phyloP scores from a whole-genome alignment of 2,329 filamentous ascomycete genomes.

The Corynespora cassiicola region DNA sequence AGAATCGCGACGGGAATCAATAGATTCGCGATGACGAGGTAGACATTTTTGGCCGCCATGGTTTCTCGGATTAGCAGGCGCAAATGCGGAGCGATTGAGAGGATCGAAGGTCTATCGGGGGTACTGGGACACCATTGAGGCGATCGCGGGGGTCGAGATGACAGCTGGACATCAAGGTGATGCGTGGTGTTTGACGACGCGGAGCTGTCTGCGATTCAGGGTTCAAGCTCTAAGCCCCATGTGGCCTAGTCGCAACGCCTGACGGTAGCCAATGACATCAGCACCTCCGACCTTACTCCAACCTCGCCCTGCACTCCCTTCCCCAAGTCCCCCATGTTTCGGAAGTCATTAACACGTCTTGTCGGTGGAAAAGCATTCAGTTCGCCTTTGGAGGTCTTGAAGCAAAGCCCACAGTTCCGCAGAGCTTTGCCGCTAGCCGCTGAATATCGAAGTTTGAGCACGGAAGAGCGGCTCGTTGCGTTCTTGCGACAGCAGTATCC shows the following conservation, averaged over 20 bases:
- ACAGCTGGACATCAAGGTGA: too few relatives aligned
- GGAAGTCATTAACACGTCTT: constrained; percentile 17
- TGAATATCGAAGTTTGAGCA: background rate
- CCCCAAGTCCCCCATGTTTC: constrained; percentile 17
- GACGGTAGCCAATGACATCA: constrained; percentile 45
- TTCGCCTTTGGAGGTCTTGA: too few relatives aligned
- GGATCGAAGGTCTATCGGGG: constrained; percentile 1
- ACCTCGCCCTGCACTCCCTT: constrained; percentile 1
- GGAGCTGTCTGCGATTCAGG: constrained; percentile 24
- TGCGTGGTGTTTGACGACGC: constrained; percentile 1
- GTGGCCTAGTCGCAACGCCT: constrained; percentile 17
- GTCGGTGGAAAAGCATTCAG: too few relatives aligned
- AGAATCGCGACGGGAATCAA: constrained; percentile 73
- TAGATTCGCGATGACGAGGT: constrained; percentile 73
- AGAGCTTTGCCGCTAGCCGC: too few relatives aligned
- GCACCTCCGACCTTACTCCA: constrained; percentile 15
- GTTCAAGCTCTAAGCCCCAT: constrained; percentile 32
- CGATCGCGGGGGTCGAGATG: constrained; percentile 13
- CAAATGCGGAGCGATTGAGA: background rate
- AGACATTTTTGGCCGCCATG: constrained; percentile 34
- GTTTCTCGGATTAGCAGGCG: background rate
- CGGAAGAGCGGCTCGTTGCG: constrained; percentile 22
- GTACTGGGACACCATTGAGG: constrained; percentile 1
- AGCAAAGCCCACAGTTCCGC: too few relatives aligned
- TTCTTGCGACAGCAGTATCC: constrained; percentile 26